Percentiles rank a stretch among this genome's conserved stretches.
Conservation (phyloP, 2,329 filamentous ascomycete species). For the Colletotrichum liaoningense region DNA sequence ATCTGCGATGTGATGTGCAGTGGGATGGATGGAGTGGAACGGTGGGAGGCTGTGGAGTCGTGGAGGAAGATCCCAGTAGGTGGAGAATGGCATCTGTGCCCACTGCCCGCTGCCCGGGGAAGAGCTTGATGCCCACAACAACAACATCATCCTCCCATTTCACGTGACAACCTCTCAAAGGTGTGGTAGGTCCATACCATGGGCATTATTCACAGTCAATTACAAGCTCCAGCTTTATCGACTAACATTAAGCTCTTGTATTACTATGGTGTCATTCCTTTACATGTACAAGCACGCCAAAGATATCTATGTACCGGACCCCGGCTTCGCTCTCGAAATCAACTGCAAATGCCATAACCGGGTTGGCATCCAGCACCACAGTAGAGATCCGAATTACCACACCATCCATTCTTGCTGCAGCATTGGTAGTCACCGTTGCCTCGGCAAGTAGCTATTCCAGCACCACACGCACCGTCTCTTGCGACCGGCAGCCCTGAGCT, state of each 20-base stretch:
- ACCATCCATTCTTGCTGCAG: slow-evolving; percentile 38
- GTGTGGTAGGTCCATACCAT: no score
- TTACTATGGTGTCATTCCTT: not conserved
- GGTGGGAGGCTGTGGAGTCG: not conserved
- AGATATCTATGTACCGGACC: not conserved
- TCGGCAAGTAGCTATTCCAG: slow-evolving; percentile 24
- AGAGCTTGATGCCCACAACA: no score
- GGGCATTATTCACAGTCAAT: no score
- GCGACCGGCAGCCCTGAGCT: slow-evolving; percentile 23
- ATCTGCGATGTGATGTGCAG: not conserved
- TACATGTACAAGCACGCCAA: slow-evolving; percentile 8
- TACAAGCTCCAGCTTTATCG: not conserved
- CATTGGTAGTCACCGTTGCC: slow-evolving; percentile 35
- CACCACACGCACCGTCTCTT: slow-evolving; percentile 32
- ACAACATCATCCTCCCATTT: no score
- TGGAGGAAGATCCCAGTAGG: no score
- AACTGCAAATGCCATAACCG: slow-evolving; percentile 35
- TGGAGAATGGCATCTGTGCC: no score
- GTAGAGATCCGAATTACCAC: slow-evolving; percentile 28
- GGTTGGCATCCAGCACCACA: slow-evolving; percentile 37
- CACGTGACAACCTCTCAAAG: no score
- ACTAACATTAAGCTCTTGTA: not conserved
- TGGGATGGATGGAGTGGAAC: not conserved
- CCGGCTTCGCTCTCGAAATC: not conserved
- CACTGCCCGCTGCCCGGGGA: no score